Conservation (phyloP, 441 rosid species). For the Euphorbia corollata region DNA sequence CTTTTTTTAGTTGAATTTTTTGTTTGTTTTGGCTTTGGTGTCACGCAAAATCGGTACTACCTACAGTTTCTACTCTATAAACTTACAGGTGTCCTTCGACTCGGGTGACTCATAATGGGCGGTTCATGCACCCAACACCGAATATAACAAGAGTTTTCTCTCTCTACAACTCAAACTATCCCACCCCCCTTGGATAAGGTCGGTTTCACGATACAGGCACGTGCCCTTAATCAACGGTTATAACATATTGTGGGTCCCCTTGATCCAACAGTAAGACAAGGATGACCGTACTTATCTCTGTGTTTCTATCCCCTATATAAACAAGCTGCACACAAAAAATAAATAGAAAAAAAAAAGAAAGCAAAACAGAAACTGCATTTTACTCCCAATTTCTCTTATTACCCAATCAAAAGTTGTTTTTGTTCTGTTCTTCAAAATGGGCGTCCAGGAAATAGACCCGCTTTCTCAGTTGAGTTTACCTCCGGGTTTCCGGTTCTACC, state of each 20-base stretch:
- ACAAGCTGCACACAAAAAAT: not conserved
- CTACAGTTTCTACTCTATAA: not conserved
- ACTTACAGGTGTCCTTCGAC: conserved; percentile 30
- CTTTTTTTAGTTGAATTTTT: not conserved
- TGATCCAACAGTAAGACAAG: conserved; percentile 25
- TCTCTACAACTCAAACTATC: not conserved
- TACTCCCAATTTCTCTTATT: not conserved
- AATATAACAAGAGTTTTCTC: not conserved
- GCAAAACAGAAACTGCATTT: not conserved
- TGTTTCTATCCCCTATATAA: conserved; percentile 23
- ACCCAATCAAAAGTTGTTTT: not conserved
- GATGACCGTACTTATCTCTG: conserved; percentile 65
- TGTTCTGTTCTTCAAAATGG: conserved; percentile 35
- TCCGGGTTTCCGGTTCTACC: conserved; percentile 93
- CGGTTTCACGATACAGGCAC: conserved; percentile 30
- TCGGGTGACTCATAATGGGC: conserved; percentile 23
- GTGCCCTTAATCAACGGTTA: conserved; percentile 33
- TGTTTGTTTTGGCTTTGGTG: not conserved
- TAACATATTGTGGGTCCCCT: conserved; percentile 27
- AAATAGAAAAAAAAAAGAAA: not conserved
- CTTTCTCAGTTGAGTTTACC: conserved; percentile 75
- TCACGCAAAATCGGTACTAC: conserved; percentile 1
- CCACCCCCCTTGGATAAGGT: conserved; percentile 30
- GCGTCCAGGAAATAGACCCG: conserved; percentile 55
- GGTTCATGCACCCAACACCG: conserved; percentile 42